Conservation (phyloP, 1,139 yeast species). For the Lodderomyces pseudojiufengensis region DNA sequence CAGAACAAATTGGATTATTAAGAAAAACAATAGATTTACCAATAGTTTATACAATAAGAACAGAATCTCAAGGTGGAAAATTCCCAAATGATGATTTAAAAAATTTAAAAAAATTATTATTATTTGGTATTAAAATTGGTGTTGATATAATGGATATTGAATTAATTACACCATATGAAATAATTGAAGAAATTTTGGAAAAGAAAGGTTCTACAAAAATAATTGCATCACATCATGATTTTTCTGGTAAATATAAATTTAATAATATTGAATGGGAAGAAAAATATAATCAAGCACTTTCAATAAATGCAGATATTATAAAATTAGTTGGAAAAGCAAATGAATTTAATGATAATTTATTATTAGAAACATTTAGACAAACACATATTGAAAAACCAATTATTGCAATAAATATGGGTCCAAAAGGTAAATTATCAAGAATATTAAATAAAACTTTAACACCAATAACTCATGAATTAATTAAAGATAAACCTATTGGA, state of each 20-base stretch:
- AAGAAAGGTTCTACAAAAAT: conserved; percentile 60
- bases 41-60: conserved; percentile 76
- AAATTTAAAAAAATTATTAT: conserved; percentile 48
- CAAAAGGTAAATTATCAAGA: conserved; percentile 71
- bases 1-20: conserved; percentile 68
- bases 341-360: conserved; percentile 61
- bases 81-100: conserved; percentile 55
- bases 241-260: conserved; percentile 63
- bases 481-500: conserved; percentile 52
- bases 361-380: conserved; percentile 64
- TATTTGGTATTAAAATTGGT: conserved; percentile 66
- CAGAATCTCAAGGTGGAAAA: conserved; percentile 76
- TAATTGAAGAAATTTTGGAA: conserved; percentile 28
- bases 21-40: conserved; percentile 66
- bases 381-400: conserved; percentile 56
- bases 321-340: conserved; percentile 82
- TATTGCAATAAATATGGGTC: conserved; percentile 82
- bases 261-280: conserved; percentile 67
- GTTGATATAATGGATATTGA: conserved; percentile 55
- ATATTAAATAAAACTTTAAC: conserved; percentile 73
- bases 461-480: conserved; percentile 70
- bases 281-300: conserved; percentile 63
- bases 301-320: conserved; percentile 67
- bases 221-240: conserved; percentile 81
- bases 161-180: conserved; percentile 37